Base-by-base conservation (phyloP, 2,329 filamentous ascomycete species). In the Botrytis medusae region DNA sequence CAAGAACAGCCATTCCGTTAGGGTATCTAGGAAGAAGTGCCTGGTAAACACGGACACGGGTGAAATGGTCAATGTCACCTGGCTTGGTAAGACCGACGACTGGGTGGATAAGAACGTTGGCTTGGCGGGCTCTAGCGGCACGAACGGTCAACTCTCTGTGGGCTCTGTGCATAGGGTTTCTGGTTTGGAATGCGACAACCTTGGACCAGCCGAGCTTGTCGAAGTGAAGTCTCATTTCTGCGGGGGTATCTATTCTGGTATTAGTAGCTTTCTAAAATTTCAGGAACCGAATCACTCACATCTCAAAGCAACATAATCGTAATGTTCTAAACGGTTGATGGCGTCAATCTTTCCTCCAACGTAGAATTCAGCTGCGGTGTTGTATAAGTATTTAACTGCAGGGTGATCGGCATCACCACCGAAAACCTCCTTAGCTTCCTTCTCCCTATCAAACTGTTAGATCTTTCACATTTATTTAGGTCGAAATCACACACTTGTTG, bases 61-160 rank as follows among this genome's bases (percentile, higher is more conserved):
- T 99, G 87, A 99, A 99, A 89, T 99, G 96, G 85, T 99, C 96
- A 82, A 99, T 99, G 84, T 99, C 96, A 83, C 96, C 96, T 74
- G 96, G 96, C 89, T 99, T 99, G 83, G 96, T 99, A 81, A 99
- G 89, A 82, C 96, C 96, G 77, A 99, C 96, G 77, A 99, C 96
- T 75, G 96, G 96, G 87, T 99, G 96, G 84, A 99, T 99, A 81
- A 99, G 92, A 78, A 99, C 96, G 83, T 99, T 99, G 83, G 96
- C 96, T 84, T 98, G 95, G 84, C 97, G 93, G 73, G 93, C 93
- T 80, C 96, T 95, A 77, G 96, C 96, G 78, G 96, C 96, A 81
- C 96, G 94, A 81, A 99, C 96, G 74, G 96, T 99, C 84, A 99
- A 87, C 87, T 99, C 96, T 85, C 96, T 91, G 86, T 99, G 96